phyloP scores from a whole-genome alignment of 1,284 basidiomycete genomes.

The Rhodofomes roseus region DNA sequence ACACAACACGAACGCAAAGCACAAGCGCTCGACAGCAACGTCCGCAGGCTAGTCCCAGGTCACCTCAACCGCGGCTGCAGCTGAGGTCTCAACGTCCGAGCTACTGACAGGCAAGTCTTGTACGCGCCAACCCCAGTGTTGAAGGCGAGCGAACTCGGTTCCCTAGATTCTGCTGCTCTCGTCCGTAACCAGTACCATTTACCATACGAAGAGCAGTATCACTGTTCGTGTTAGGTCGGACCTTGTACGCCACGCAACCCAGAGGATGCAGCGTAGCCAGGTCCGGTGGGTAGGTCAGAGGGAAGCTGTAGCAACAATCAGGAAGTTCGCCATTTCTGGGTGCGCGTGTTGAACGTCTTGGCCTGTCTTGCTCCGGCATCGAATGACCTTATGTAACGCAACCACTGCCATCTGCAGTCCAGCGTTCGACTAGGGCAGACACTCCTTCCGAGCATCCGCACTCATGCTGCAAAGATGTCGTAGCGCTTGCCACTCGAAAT shows the following conservation, averaged over 20 bases:
- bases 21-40: conserved; percentile 55
- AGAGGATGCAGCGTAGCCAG: conserved; percentile 27
- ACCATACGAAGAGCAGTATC: conserved; percentile 40
- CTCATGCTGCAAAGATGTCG: conserved; percentile 23
- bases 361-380: conserved; percentile 53
- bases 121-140: conserved; percentile 37
- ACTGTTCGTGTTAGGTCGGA: conserved; percentile 37
- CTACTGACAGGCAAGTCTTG: conserved; percentile 48
- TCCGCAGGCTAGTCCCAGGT: conserved; percentile 33
- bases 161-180: conserved; percentile 29
- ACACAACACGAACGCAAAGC: conserved; percentile 31
- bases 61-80: conserved; percentile 28
- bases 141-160: conserved; percentile 32
- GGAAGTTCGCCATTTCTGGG: conserved; percentile 39
- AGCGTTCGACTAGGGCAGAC: conserved; percentile 1
- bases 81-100: conserved; percentile 44
- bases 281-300: conserved; percentile 32
- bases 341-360: conserved; percentile 38
- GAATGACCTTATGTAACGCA: conserved; percentile 34
- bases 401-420: conserved; percentile 19
- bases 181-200: conserved; percentile 41
- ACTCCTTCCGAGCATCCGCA: conserved; percentile 13
- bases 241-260: conserved; percentile 18
- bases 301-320: conserved; percentile 35
- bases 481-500: conserved; percentile 31